Percentiles rank a stretch among this genome's conserved stretches.
Conservation (phyloP, 176 grass and related monocot genomes). For the Bothriochloa decipiens region DNA sequence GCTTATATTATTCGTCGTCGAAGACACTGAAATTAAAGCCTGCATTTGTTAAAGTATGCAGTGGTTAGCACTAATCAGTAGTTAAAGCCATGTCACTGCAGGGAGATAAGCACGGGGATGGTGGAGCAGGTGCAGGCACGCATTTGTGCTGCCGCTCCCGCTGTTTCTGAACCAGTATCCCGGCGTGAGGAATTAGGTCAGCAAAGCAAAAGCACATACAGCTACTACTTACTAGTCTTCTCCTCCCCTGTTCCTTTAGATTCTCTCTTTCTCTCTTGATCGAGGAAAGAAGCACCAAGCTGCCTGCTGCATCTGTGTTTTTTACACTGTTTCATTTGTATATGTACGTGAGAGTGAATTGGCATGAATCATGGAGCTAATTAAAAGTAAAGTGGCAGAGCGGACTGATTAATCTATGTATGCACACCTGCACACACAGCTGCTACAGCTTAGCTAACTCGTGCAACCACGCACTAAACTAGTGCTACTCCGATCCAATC, state of each 20-base stretch:
- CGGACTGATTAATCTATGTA: conserved; percentile 41
- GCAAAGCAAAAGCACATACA: conserved; percentile 29
- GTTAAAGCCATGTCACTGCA: conserved; percentile 39
- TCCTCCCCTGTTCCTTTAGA: not conserved
- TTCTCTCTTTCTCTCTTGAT: conserved; percentile 17
- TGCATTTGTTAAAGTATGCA: conserved; percentile 13
- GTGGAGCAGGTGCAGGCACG: conserved; percentile 54
- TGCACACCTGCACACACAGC: conserved; percentile 34
- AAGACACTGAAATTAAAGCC: conserved; percentile 6
- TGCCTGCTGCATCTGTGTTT: conserved; percentile 26
- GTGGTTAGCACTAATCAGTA: conserved; percentile 45
- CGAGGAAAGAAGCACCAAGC: conserved; percentile 24
- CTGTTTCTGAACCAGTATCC: conserved; percentile 39
- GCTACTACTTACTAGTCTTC: conserved; percentile 22
- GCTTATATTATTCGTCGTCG: not conserved
- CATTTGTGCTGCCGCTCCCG: conserved; percentile 38
- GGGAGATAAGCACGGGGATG: conserved; percentile 40
- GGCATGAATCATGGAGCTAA: conserved; percentile 31
- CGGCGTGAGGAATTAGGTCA: conserved; percentile 37
- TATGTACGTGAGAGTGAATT: conserved; percentile 48
- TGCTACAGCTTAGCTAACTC: conserved; percentile 43
- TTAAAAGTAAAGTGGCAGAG: conserved; percentile 35
- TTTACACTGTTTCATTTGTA: conserved; percentile 41
- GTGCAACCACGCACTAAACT: conserved; percentile 55
- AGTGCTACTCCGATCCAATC: not conserved